Evolutionary conservation across 306 rosid genomes (phyloP), one percentile per base, ranked within the genome.

Genomic region (Cicer cuneatum): DNA sequence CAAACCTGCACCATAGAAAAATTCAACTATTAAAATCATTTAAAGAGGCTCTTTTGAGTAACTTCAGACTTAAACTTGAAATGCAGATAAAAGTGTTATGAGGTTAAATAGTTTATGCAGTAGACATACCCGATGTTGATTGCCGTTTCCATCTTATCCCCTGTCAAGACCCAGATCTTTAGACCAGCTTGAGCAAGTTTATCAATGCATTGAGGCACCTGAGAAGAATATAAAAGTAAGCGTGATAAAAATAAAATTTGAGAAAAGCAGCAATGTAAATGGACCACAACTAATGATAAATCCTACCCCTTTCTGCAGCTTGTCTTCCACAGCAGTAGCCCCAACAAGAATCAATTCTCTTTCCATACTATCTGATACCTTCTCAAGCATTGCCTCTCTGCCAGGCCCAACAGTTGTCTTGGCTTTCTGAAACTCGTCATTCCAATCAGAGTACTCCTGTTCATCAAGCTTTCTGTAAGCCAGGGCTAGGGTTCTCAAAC

Each of bases 111-210:
- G 60, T 63, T 72, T 54, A 72, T 54, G 74, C 67, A 33, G 74
- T 58, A 61, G 71, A 85, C 90, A 46, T 84, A 95, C 99, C 98
- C 98, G 72, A 95, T 95, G 77, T 95, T 95, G 87, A 95, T 90
- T 73, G 98, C 98, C 71, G 99, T 95, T 90, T 95, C 99, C 99
- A 95, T 95, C 85, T 95, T 95, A 87, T 95, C 99, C 53, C 99
- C 99, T 0, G 99, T 95, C 83, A 95, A 82, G 72, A 95, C 97
- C 99, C 98, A 95, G 80, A 95, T 82, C 87, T 95, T 92, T 74
- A 95, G 96, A 72, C 99, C 98, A 77, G 98, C 98, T 90, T 90
- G 98, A 62, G 99, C 99, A 77, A 95, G 99, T 85, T 90, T 95
- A 83, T 95, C 99, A 77, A 95, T 95, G 84, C 99, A 95, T 68